Conservation (phyloP, 768 basidiomycete species). For the Crassisporium funariophilum region DNA sequence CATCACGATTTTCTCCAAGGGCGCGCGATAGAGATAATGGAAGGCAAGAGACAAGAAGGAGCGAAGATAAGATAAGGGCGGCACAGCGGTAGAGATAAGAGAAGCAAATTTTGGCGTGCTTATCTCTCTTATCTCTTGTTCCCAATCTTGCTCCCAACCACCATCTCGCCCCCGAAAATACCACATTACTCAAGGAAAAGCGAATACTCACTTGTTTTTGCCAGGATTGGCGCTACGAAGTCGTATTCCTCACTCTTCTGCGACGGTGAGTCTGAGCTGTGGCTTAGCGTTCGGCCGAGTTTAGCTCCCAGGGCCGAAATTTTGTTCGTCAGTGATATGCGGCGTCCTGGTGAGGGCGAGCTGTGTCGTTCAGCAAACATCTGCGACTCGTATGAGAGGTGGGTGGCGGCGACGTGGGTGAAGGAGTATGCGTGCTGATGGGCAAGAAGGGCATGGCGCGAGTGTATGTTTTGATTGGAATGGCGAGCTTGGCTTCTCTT, state of each 20-base stretch:
- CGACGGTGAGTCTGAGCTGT: too few species aligned
- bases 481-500: too few species aligned
- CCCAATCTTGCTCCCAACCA: constrained; percentile 3
- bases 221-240: constrained; percentile 2
- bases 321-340: constrained; percentile 1
- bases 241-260: constrained; percentile 7
- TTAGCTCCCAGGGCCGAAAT: constrained; percentile 4
- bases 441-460: too few species aligned
- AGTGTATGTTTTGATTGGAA: too few species aligned
- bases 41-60: not conserved
- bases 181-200: constrained; percentile 1
- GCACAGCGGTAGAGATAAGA: constrained; percentile 8
- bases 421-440: too few species aligned
- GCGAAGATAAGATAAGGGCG: constrained; percentile 1
- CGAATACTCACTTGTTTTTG: constrained; percentile 7
- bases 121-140: constrained; percentile 19
- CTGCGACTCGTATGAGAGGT: too few species aligned
- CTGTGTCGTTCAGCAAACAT: constrained; percentile 1
- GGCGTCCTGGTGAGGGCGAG: constrained; percentile 1
- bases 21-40: not conserved
- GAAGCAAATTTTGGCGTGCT: constrained; percentile 7
- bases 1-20: not conserved
- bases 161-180: constrained; percentile 7
- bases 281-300: constrained; percentile 1
- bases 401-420: too few species aligned